Base-by-base conservation (phyloP, 2,329 filamentous ascomycete species). In the Bretziella fagacearum region DNA sequence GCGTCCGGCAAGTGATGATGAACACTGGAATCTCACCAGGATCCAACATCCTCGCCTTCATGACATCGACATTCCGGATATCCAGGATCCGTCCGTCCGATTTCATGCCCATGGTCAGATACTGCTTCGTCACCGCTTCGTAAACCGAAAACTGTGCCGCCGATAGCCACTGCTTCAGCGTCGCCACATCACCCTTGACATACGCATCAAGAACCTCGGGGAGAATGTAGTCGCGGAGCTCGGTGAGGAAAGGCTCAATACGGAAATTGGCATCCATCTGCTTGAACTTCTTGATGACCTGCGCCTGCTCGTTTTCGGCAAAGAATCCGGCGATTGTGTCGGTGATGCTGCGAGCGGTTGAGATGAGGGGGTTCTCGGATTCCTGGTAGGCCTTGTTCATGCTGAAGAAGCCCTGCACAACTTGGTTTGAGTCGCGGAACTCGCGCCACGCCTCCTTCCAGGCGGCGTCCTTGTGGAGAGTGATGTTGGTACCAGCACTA, bases 361-460 rank as follows among this genome's bases (percentile, higher is more conserved):
- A 83, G 53, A 98, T 84, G 36, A 98, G 71, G 5, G 91, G 89
- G 62, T 98, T 98, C 60, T 98, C 91, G 8, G 91, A 96, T 65
- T 98, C 91, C 55, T 93, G 81, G 66, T 96, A 96, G 48, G 79
- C 79, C 48, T 75, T 77, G 64, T 89, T 87, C 65, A 94, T 76
- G 59, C 71, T 77, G 65, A 94, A 95, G 52, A 95, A 66, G 49
- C 81, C 79, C 64, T 95, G 89, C 61, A 94, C 84, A 50, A 95
- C 65, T 55, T 81, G 85, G 64, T 81, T 94, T 54, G 77, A 78
- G 61, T 98, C 91, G 53, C 82, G 81, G 74, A 96, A 98, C 44
- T 91, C 83, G 57, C 81, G 77, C 91, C 91, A 98, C n/a, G 86
- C 85, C 62, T 96, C 89, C 65, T 94, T 95, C 85, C 89, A 96